Evolutionary conservation across 108 stramenopile genomes (phyloP), one percentile per base, ranked within the genome.

Genomic region (Epipyxis sp.): DNA sequence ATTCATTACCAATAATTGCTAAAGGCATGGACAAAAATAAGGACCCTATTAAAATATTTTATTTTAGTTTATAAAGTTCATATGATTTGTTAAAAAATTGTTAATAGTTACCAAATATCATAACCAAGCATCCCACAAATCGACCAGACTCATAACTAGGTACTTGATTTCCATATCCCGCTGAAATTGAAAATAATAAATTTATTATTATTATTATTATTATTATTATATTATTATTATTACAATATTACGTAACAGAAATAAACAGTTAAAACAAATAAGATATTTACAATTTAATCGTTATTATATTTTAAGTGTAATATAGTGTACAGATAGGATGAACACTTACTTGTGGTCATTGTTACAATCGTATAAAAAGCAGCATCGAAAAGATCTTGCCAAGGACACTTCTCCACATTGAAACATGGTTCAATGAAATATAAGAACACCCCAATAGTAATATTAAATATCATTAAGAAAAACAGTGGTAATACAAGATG

Each of bases 1-100:
- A 68, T 37, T 68, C 65, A 25, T 68, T 68, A 68, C 65, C 65
- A 68, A 68, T 68, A 68, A 68, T 68, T 20, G 65, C 65, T 16
- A 68, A 37, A 37, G 65, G 65, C 65, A 68, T 68, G 20, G 65
- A 68, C 65, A 68, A 40, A 37, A 68, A 68, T 20, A 68, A 41
- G 40, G 65, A n/a, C n/a, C n/a, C n/a, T n/a, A n/a, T n/a, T n/a
- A n/a, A n/a, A n/a, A n/a, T n/a, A n/a, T n/a, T n/a, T n/a, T n/a
- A n/a, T n/a, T n/a, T n/a, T n/a, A n/a, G n/a, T n/a, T n/a, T n/a
- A n/a, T n/a, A n/a, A n/a, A n/a, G n/a, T n/a, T n/a, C n/a, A n/a
- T n/a, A n/a, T n/a, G n/a, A n/a, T n/a, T n/a, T n/a, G n/a, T n/a
- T n/a, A n/a, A n/a, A n/a, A n/a, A n/a, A n/a, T n/a, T n/a, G n/a